A percentile compares a stretch with the other conserved stretches of the same genome.
Evolutionary conservation across 352 stramenopile species (phyloP).

Genomic region (Blastocystis sp.): DNA sequence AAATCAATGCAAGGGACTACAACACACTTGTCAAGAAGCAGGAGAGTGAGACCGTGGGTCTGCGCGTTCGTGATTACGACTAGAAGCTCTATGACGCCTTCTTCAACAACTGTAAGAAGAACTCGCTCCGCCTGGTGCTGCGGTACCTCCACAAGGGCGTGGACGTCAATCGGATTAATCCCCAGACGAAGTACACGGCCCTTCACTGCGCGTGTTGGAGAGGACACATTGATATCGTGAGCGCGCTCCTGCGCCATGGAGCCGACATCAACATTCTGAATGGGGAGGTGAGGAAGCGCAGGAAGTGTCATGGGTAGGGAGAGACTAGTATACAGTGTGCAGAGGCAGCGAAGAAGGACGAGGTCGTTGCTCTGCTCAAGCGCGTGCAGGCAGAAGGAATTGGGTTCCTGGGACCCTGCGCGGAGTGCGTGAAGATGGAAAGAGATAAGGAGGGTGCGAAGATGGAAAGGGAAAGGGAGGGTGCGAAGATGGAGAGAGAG

Average conservation of each 20-base stretch:
- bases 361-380: slow-evolving; percentile 44
- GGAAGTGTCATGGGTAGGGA: slow-evolving; percentile 4
- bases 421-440: slow-evolving; percentile 19
- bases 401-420: slow-evolving; percentile 17
- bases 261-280: slow-evolving; percentile 46
- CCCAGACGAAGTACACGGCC: slow-evolving; percentile 69
- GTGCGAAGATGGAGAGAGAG: too few relatives aligned
- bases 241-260: slow-evolving; percentile 48
- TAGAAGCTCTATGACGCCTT: slow-evolving; percentile 66
- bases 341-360: slow-evolving; percentile 22
- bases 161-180: slow-evolving; percentile 61
- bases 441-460: too few relatives aligned
- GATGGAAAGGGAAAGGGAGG: too few relatives aligned
- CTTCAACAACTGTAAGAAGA: slow-evolving; percentile 62
- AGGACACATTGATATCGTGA: slow-evolving; percentile 66
- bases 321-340: slow-evolving; percentile 17
- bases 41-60: not conserved
- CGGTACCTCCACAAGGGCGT: slow-evolving; percentile 51
- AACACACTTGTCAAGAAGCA: slow-evolving; percentile 14
- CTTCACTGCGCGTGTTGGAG: slow-evolving; percentile 61
- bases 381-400: slow-evolving; percentile 22
- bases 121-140: slow-evolving; percentile 7
- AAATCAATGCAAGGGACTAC: slow-evolving; percentile 34
- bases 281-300: not conserved
- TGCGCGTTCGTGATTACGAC: not conserved